A percentile compares a stretch with the other conserved stretches of the same genome.
These are phyloP conservation scores for Synchytrium microbalum DNA, from an alignment of 371 early-diverging fungal genomes.

Conservation along the genomic window DNA sequence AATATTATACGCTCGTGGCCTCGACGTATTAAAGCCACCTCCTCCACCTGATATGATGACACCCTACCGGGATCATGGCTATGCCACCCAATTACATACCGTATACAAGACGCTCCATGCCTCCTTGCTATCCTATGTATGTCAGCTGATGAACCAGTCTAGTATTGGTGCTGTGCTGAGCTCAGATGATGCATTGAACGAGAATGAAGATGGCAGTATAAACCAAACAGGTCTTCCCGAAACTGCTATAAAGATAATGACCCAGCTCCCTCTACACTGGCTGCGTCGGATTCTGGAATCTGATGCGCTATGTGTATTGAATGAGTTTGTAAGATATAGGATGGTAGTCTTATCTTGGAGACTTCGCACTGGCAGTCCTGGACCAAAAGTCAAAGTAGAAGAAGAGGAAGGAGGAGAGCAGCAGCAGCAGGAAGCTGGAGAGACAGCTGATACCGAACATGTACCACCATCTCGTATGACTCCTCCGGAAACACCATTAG, in stretches of 20 bases:
- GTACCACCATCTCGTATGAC: neutral
- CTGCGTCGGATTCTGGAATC: neutral
- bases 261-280: neutral
- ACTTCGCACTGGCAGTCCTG: neutral
- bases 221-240: neutral
- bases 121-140: neutral
- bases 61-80: neutral
- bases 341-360: neutral
- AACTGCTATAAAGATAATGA: neutral
- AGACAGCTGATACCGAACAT: neutral
- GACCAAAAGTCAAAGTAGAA: neutral
- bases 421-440: no score
- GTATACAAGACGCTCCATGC: neutral
- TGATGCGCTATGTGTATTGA: neutral
- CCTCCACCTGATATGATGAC: neutral
- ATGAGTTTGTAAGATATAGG: neutral
- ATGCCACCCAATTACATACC: neutral
- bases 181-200: neutral
- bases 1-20: neutral
- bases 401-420: neutral
- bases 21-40: neutral
- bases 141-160: neutral
- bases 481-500: neutral
- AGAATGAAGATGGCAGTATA: neutral
- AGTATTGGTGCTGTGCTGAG: neutral